Evolutionary conservation across 208 protist genomes (phyloP), one percentile per base, ranked within the genome.

Genomic region (Acanthamoeba quina): DNA sequence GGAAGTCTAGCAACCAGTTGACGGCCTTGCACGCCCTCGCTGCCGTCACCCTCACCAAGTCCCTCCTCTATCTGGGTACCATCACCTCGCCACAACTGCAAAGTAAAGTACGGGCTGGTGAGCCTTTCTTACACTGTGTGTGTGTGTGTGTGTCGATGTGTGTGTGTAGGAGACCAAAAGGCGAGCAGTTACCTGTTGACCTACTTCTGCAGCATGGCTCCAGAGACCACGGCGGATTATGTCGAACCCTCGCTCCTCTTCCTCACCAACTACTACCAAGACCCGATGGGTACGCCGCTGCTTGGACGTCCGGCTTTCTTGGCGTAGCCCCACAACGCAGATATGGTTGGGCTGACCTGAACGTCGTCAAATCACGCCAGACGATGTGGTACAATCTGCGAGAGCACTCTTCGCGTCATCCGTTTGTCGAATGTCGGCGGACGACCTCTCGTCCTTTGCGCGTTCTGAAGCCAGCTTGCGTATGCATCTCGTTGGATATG

Each of bases 231-330:
- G 10, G 2, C 11, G 1, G 21, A 72, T 29, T 90, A 90, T 19
- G 47, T 90, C 29, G 85, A 72, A 37, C 85, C 85, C 13, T 90
- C 85, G 54, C 60, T 90, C 4, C 85, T 41, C 26, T 90, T 68
- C 60, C 62, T 90, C 17, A 72, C 85, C 29, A 66, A 29, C 62
- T 90, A 72, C 41, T 90, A 72, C 29, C 85, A 90, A 37, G 85
- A 90, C 37, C 58, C 85, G 58, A 74, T 90, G 54, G 85, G 85
- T 90, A 74, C 17, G 6, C n/a, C 29, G 3, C 37, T 4, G 37
- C 37, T n/a, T n/a, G 37, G 37, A 41, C 37, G 37, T 4, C 37
- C 0, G 5, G 7, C 54, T 34, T 72, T 52, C 85, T 11, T 82
- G 5, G 5, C 37, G 37, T 41, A 3, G 37, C 0, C 6, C 2